phyloP scores from a whole-genome alignment of 768 basidiomycete species.

The Infundibulicybe gibba region DNA sequence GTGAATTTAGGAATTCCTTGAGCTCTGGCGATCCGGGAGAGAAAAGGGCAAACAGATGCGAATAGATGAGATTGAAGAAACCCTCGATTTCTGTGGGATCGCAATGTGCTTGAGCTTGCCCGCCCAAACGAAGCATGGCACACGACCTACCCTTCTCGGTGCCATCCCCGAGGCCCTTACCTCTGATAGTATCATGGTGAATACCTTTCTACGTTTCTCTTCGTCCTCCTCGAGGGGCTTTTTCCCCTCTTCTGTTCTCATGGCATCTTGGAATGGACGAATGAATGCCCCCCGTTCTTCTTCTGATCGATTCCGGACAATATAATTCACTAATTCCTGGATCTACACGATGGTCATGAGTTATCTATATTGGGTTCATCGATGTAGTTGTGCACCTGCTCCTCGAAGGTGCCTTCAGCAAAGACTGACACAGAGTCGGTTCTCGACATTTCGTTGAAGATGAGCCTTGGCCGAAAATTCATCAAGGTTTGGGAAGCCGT shows the following conservation, averaged over 20 bases:
- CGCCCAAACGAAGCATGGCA: too few relatives aligned
- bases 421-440: constrained; percentile 82
- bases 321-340: constrained; percentile 73
- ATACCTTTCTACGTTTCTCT: constrained; percentile 45
- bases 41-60: constrained; percentile 66
- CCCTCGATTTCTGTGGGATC: constrained; percentile 67
- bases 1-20: constrained; percentile 41
- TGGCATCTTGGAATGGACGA: constrained; percentile 60
- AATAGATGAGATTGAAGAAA: constrained; percentile 80
- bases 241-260: constrained; percentile 48
- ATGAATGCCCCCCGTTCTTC: constrained; percentile 62
- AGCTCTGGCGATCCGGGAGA: constrained; percentile 50
- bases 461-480: constrained; percentile 28
- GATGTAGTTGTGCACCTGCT: constrained; percentile 54
- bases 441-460: constrained; percentile 48
- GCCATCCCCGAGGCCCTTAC: constrained; percentile 74
- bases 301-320: constrained; percentile 62
- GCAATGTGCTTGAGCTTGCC: too few relatives aligned
- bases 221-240: constrained; percentile 54
- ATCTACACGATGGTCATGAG: constrained; percentile 40
- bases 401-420: constrained; percentile 85
- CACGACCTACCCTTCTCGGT: constrained; percentile 62
- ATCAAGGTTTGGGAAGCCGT: constrained; percentile 16
- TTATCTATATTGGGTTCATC: not conserved
- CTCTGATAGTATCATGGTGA: constrained; percentile 58